These are phyloP conservation scores for Fomitopsis betulina DNA, from an alignment of 1,284 basidiomycete species.

Conservation along the genomic window DNA sequence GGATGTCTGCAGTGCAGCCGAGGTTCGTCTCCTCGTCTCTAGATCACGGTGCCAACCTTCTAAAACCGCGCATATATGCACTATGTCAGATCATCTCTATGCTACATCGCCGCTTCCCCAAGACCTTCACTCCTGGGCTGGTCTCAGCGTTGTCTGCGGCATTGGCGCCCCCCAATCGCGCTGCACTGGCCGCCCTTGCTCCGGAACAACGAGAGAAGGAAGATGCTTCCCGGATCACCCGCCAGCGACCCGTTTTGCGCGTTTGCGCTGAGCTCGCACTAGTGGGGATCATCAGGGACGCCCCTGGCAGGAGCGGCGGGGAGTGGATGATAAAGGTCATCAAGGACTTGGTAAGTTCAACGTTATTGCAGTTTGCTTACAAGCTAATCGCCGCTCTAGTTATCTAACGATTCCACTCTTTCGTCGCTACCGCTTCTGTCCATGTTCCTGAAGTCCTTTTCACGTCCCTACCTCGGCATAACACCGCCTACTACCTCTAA, in stretches of 20 bases:
- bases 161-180: slow-evolving; percentile 61
- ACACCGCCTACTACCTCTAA: slow-evolving; percentile 47
- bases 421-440: slow-evolving; percentile 83
- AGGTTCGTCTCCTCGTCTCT: slow-evolving; percentile 48
- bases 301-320: slow-evolving; percentile 64
- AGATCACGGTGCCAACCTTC: not conserved
- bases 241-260: slow-evolving; percentile 83
- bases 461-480: slow-evolving; percentile 77
- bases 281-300: slow-evolving; percentile 76
- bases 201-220: slow-evolving; percentile 92
- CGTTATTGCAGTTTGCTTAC: not conserved
- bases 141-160: slow-evolving; percentile 60
- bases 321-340: slow-evolving; percentile 83
- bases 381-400: slow-evolving; percentile 37
- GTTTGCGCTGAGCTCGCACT: slow-evolving; percentile 89
- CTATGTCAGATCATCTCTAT: slow-evolving; percentile 64
- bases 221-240: slow-evolving; percentile 73
- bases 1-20: slow-evolving; percentile 89
- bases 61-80: slow-evolving; percentile 11
- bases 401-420: slow-evolving; percentile 83
- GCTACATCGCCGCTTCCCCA: slow-evolving; percentile 85
- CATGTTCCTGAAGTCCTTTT: slow-evolving; percentile 82
- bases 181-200: slow-evolving; percentile 54
- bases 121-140: slow-evolving; percentile 73
- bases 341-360: slow-evolving; percentile 70